Evolutionary conservation across 768 basidiomycete genomes (phyloP).

Genomic region (Ephemerocybe angulata): DNA sequence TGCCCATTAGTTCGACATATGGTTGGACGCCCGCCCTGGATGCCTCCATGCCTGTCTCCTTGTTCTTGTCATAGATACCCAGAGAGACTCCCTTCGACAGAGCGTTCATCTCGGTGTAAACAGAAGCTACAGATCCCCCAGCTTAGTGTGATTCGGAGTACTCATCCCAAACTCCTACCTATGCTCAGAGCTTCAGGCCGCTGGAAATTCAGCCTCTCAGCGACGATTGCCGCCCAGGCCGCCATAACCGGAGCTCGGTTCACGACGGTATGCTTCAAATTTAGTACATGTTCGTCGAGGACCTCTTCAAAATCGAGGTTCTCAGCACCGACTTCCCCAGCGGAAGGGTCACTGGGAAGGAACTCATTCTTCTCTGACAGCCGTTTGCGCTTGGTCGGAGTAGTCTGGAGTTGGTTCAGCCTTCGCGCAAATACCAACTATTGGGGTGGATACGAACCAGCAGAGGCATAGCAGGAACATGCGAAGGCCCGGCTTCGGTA

Average conservation of each 20-base stretch:
- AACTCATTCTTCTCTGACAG: slow-evolving; percentile 51
- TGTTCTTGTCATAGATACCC: slow-evolving; percentile 64
- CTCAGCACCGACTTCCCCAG: slow-evolving; percentile 48
- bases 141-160: too few relatives aligned
- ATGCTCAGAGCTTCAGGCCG: slow-evolving; percentile 90
- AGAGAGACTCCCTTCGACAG: slow-evolving; percentile 79
- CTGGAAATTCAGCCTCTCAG: slow-evolving; percentile 81
- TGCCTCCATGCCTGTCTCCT: slow-evolving; percentile 54
- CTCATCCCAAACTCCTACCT: slow-evolving; percentile 50
- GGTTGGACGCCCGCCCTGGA: slow-evolving; percentile 63
- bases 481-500: too few relatives aligned
- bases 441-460: too few relatives aligned
- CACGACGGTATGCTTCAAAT: slow-evolving; percentile 57
- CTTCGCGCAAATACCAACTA: too few relatives aligned
- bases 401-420: too few relatives aligned
- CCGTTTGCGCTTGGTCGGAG: slow-evolving; percentile 55
- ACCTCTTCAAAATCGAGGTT: slow-evolving; percentile 72
- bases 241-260: slow-evolving; percentile 96
- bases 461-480: too few relatives aligned
- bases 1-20: slow-evolving; percentile 82
- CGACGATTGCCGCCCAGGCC: slow-evolving; percentile 86
- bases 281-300: slow-evolving; percentile 62
- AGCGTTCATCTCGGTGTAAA: slow-evolving; percentile 92
- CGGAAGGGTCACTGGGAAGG: slow-evolving; percentile 47
- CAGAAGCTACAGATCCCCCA: slow-evolving; percentile 58